Base-by-base conservation (phyloP, 2,329 filamentous ascomycete species). In the Nigrospora sphaerica region DNA sequence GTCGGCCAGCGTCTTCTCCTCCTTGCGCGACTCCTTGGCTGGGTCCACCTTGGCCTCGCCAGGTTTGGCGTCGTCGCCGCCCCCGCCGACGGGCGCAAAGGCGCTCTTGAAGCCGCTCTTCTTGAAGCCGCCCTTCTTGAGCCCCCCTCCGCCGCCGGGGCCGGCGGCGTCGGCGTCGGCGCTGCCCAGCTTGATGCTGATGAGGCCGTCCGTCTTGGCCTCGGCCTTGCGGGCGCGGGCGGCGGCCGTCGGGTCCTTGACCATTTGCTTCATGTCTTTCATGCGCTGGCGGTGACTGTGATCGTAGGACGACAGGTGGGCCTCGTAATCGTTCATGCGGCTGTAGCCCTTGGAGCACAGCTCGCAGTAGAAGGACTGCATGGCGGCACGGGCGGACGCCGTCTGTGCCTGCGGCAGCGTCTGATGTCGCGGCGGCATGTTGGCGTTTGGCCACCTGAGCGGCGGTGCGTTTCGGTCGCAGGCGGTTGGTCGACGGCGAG, bases 291-390 rank as follows among this genome's bases (percentile, higher is more conserved):
- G 91, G 68, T 98, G 93, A 57, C 88, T 87, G 68, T 98, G 93
- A 62, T 97, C 93, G 67, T 97, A 97, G 58, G 87, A 93, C 52
- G 83, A 83, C 47, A 96, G 87, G 65, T 98, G 93, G 9, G 91
- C 86, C 67, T 97, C 92, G 65, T 95, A 96, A 64, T 97, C 92
- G 62, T 95, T 92, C 77, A 95, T 92, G 46, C 93, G 89, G 2
- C 85, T 83, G 69, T 97, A 98, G 57, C 91, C 92, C 70, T 97
- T 97, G 53, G 86, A 83, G 72, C 93, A 97, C 46, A 97, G 80
- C 36, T 83, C 80, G 72, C 85, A 95, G 70, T 87, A 90, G 69
- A 95, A 93, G 32, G 86, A 82, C 59, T 83, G 86, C 42, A 88
- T 75, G 14, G 88, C 87, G 58, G 88, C 85, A 51, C 87, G 83